Conservation (phyloP, 495 filamentous ascomycete species). For the Astrothelium macrocarpum region DNA sequence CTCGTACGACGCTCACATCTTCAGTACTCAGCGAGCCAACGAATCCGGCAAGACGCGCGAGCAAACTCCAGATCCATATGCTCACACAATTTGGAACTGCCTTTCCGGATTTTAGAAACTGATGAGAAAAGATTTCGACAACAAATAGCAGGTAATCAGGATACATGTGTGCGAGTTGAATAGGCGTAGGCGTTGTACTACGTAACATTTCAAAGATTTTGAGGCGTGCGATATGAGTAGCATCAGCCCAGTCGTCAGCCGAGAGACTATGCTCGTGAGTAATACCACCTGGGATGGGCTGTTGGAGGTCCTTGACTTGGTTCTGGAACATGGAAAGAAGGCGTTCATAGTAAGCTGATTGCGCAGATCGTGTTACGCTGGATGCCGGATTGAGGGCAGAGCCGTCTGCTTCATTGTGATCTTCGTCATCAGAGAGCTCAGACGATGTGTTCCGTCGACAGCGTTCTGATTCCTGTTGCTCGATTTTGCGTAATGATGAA, state of each 20-base stretch:
- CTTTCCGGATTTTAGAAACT: constrained; percentile 39
- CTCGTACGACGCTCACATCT: constrained; percentile 48
- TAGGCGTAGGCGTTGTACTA: constrained; percentile 52
- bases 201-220: constrained; percentile 44
- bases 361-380: constrained; percentile 22
- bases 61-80: constrained; percentile 53
- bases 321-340: constrained; percentile 50
- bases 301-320: constrained; percentile 49
- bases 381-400: not conserved
- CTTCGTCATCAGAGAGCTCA: constrained; percentile 8
- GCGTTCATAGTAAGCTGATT: constrained; percentile 52
- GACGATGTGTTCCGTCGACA: constrained; percentile 9
- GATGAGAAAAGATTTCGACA: constrained; percentile 33
- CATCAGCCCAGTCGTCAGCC: constrained; percentile 26
- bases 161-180: constrained; percentile 61
- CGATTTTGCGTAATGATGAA: not conserved
- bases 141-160: constrained; percentile 49
- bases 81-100: constrained; percentile 41
- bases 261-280: too few relatives aligned
- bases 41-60: constrained; percentile 46
- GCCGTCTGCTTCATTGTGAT: constrained; percentile 25
- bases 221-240: constrained; percentile 34
- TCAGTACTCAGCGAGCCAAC: constrained; percentile 47
- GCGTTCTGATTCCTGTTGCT: constrained; percentile 15
- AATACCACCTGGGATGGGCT: constrained; percentile 44